Evolutionary conservation across 495 filamentous ascomycete species (phyloP).

Genomic region (Podospora appendiculata): DNA sequence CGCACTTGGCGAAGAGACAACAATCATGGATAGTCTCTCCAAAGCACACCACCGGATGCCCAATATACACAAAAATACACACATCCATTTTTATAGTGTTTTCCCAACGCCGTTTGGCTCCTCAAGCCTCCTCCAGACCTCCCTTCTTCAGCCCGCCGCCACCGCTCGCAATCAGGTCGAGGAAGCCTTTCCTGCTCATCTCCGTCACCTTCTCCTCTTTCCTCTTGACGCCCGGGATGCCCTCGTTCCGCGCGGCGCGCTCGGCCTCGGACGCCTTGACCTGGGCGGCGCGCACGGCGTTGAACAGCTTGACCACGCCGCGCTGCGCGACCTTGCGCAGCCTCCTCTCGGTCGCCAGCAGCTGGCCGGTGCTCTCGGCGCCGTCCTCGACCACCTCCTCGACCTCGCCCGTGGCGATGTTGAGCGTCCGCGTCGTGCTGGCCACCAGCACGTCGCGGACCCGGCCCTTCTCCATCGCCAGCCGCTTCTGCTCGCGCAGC

Average conservation of each 20-base stretch:
- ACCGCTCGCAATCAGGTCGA: conserved; percentile 77
- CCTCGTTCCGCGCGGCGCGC: conserved; percentile 56
- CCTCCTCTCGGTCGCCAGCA: conserved; percentile 70
- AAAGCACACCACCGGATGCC: background rate
- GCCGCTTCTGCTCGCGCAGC: conserved; percentile 71
- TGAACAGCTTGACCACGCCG: conserved; percentile 91
- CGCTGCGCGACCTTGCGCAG: conserved; percentile 81
- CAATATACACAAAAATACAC: background rate
- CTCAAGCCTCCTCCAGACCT: conserved; percentile 41
- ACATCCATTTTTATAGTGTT: background rate
- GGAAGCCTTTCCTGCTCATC: conserved; percentile 93
- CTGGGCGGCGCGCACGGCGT: conserved; percentile 88
- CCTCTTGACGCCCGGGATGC: conserved; percentile 63
- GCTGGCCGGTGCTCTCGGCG: conserved; percentile 40
- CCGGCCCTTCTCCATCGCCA: conserved; percentile 76
- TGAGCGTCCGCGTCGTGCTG: conserved; percentile 30
- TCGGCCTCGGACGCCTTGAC: conserved; percentile 72
- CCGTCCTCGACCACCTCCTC: conserved; percentile 32
- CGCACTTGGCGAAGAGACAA: no score
- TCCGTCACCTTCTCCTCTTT: conserved; percentile 80
- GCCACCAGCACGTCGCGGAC: conserved; percentile 70
- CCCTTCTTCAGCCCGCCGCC: conserved; percentile 45
- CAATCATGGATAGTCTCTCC: no score
- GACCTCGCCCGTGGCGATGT: conserved; percentile 34
- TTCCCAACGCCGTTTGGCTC: background rate